A percentile compares a stretch with the other conserved stretches of the same genome.
Conservation (phyloP, 139 green algal genomes). For the Nannochloris sp. region DNA sequence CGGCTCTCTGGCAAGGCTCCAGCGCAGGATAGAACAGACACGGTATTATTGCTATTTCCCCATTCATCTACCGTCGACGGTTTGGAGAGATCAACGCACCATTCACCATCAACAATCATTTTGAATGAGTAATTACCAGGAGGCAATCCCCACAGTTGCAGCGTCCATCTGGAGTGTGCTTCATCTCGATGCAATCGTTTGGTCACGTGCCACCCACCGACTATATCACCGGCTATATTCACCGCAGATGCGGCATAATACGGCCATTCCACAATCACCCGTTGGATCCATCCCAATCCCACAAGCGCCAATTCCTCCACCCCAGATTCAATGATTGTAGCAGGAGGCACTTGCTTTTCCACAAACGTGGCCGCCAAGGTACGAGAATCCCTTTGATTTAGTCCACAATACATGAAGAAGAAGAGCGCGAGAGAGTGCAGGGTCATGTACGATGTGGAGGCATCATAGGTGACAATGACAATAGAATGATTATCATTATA, state of each 20-base stretch:
- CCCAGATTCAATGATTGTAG: conserved; percentile 28
- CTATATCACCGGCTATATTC: conserved; percentile 55
- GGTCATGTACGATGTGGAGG: too few relatives aligned
- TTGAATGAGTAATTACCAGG: conserved; percentile 41
- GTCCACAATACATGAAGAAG: too few relatives aligned
- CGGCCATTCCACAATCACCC: conserved; percentile 50
- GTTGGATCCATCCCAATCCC: conserved; percentile 25
- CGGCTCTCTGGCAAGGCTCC: background rate
- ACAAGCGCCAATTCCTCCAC: conserved; percentile 31
- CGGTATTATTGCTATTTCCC: conserved; percentile 71
- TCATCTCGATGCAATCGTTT: conserved; percentile 37
- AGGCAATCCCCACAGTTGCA: conserved; percentile 36
- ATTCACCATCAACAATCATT: conserved; percentile 57
- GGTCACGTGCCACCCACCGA: conserved; percentile 54
- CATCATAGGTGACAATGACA: background rate
- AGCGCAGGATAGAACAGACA: conserved; percentile 17
- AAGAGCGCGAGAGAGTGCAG: too few relatives aligned
- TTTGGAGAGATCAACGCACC: conserved; percentile 44
- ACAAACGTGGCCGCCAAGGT: too few relatives aligned
- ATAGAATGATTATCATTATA: background rate
- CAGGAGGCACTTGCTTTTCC: background rate
- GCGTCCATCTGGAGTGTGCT: conserved; percentile 18
- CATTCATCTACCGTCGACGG: conserved; percentile 29
- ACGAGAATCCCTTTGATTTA: too few relatives aligned
- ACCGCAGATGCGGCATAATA: conserved; percentile 51